phyloP scores from a whole-genome alignment of 2,329 filamentous ascomycete species.

The Talaromyces sp. region DNA sequence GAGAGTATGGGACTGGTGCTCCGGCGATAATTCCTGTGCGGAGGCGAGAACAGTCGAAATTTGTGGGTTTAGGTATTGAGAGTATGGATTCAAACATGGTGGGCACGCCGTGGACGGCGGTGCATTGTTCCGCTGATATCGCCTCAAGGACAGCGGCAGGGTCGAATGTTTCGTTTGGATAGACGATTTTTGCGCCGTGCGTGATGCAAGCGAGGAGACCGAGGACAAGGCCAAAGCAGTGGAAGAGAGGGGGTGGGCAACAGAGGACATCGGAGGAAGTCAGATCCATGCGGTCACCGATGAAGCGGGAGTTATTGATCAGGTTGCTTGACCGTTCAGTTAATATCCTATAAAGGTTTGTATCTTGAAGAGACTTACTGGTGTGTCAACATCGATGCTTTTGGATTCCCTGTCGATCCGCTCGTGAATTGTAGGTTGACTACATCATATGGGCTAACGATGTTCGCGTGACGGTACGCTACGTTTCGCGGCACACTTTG shows the following conservation, averaged over 20 bases:
- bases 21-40: constrained; percentile 78
- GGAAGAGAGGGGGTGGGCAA: constrained; percentile 80
- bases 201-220: constrained; percentile 70
- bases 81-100: constrained; percentile 75
- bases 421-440: constrained; percentile 73
- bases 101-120: constrained; percentile 75
- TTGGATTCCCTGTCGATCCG: constrained; percentile 70
- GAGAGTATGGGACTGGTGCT: constrained; percentile 68
- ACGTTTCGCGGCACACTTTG: constrained; percentile 48
- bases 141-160: constrained; percentile 63
- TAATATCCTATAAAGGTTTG: not conserved
- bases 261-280: constrained; percentile 66
- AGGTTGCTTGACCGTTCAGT: constrained; percentile 31
- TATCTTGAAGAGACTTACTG: constrained; percentile 45
- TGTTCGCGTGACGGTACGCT: constrained; percentile 53
- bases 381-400: constrained; percentile 71
- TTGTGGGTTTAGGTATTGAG: constrained; percentile 45
- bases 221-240: constrained; percentile 79
- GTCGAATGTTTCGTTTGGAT: constrained; percentile 72
- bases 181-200: constrained; percentile 72
- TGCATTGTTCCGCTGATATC: constrained; percentile 65
- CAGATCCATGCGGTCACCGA: constrained; percentile 71
- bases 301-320: constrained; percentile 66
- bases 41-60: constrained; percentile 53
- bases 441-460: constrained; percentile 62